Base-by-base conservation (phyloP, 2,329 filamentous ascomycete genomes). In the Diaporthe amygdali region DNA sequence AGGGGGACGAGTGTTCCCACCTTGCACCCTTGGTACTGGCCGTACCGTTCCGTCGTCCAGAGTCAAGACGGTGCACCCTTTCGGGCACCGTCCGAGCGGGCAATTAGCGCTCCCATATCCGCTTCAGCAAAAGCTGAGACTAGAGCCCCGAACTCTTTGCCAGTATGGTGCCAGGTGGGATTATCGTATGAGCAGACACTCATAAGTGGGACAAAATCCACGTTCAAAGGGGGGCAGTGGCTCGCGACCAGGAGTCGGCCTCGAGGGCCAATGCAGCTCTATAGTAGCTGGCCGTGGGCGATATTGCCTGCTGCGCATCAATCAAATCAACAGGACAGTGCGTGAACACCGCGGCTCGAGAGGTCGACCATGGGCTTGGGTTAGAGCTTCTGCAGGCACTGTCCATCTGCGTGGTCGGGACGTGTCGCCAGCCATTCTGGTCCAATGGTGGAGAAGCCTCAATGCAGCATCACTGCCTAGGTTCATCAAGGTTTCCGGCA, bases 321-420 rank as follows among this genome's bases (percentile, higher is more conserved):
- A n/a, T n/a, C n/a, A n/a, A n/a, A n/a, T n/a, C n/a, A n/a, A n/a
- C 59, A 64, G 59, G 59, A 64, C 59, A 64, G 59, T 64, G 59
- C 59, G 59, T 49, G 59, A 30, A 15, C 59, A 10, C 41, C 37
- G 10, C 15, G 46, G 27, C 9, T 17, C 27, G 9, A 27, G 44
- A 20, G 39, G 56, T 47, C 41, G 39, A 22, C 39, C 56, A 63
- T 22, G 27, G 41, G 25, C 14, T 47, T 49, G 37, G 37, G 15
- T 37, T 64, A 64, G 37, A 37, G 59, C 44, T 64, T 41, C 30
- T 49, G 59, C 41, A 22, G 20, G 17, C 30, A 34, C 27, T 14
- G 51, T 54, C 59, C 20, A 22, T 59, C 15, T 34, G 59, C 27
- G 20, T 63, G 41, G 59, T 34, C 25, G 59, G 12, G 27, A 49